Evolutionary conservation across 371 early-diverging fungal genomes (phyloP), one percentile per base, ranked within the genome.

Genomic region (Mucor indicus): DNA sequence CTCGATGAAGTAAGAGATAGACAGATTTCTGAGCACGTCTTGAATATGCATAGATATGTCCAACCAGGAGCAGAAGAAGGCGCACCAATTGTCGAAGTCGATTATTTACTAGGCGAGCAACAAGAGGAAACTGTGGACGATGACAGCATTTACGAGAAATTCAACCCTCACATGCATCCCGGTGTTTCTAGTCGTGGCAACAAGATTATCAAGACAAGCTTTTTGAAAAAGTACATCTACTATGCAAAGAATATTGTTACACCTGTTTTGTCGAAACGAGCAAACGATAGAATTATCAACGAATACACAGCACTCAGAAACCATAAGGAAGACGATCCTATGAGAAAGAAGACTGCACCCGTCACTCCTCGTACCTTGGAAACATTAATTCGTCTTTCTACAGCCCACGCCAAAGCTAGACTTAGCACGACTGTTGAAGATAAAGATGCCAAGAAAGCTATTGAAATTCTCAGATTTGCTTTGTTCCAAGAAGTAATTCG

Each of bases 331-430:
- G 81, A 81, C 13, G 66, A 74, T 32, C 69, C 80, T 25, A 47
- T 39, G 25, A 60, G 73, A 35, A 78, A 79, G 61, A 83, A 81
- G 81, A 84, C 75, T 32, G 78, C 74, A 16, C 98, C 99, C 13
- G 82, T 99, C 37, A 99, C 99, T 6, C 92, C 99, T 7, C 91
- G 99, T 80, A 92, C 99, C 11, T 81, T 99, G 27, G 99, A 99
- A 71, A 98, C 99, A 0, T 75, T 99, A 43, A 99, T 99, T 58
- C 92, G 99, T 74, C 72, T 99, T 44, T 82, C 98, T 3, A 98
- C 99, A 9, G 99, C 99, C 6, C 94, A 98, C 71, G 99, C 99
- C 37, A 99, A 99, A 73, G 81, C 91, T 30, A 84, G 99, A 38
- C 73, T 99, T 49, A 87, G 90, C 38, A 62, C 68, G 24, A 66